A percentile compares a stretch with the other conserved stretches of the same genome.
These are phyloP conservation scores for Candida manassasensis DNA, from an alignment of 805 yeast genomes.

Conservation along the genomic window DNA sequence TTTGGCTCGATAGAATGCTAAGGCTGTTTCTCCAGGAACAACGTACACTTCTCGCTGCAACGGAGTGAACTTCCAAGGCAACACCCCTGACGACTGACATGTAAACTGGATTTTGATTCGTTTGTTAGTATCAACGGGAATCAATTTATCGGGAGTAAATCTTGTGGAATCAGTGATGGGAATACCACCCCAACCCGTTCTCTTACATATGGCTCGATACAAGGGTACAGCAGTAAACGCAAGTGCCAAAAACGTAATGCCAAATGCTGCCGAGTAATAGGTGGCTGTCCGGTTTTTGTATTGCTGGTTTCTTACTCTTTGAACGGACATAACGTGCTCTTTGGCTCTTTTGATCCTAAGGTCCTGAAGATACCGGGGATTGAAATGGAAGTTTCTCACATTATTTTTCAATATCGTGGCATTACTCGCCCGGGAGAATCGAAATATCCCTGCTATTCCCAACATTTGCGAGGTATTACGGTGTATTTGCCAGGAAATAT, in stretches of 20 bases:
- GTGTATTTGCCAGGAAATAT: no score
- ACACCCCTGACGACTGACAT: constrained; percentile 81
- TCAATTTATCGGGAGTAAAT: constrained; percentile 81
- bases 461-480: not conserved
- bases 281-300: constrained; percentile 51
- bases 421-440: not conserved
- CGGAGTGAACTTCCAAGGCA: constrained; percentile 95
- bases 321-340: constrained; percentile 15
- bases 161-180: constrained; percentile 81
- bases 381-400: not conserved
- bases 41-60: constrained; percentile 90
- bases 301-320: constrained; percentile 24
- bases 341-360: constrained; percentile 5
- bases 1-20: constrained; percentile 91
- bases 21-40: constrained; percentile 95
- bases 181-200: constrained; percentile 95
- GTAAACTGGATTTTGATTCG: constrained; percentile 83
- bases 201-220: constrained; percentile 84
- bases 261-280: constrained; percentile 64
- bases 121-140: constrained; percentile 82
- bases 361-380: not conserved
- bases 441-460: not conserved
- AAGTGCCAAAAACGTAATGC: constrained; percentile 65
- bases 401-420: not conserved
- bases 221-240: constrained; percentile 91